Evolutionary conservation across 2,329 filamentous ascomycete genomes (phyloP), one percentile per base, ranked within the genome.

Genomic region (Amesomyces nigricolor): DNA sequence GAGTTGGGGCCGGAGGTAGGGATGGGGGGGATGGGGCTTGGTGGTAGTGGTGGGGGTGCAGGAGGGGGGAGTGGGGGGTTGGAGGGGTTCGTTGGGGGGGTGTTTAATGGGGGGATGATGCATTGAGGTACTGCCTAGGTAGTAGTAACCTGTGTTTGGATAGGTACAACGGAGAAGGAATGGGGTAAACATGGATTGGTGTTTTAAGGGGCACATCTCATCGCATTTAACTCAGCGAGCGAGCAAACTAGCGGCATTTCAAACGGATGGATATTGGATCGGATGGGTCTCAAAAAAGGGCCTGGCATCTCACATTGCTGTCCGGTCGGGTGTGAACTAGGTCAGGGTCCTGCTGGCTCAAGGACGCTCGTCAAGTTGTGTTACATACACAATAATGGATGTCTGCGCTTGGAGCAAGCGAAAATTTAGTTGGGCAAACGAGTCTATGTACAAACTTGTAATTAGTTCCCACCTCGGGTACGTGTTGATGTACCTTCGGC

Each of bases 1-100:
- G 81, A 83, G 55, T 71, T 81, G 42, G 72, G 73, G 6, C 78
- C 78, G 52, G 78, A 80, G 38, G 61, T 76, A 51, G 70, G 68
- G 17, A 65, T 74, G 13, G 71, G 69, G 71, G 69, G 69, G 17
- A 64, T 74, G 29, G 71, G 69, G 3, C 64, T 67, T 7, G 65
- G 35, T 0, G 53, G 53, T 1, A 46, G 51, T 19, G n/a, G 10
- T 53, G 43, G 78, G 22, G 6, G 22, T 26, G 22, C 22, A 26
- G 22, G 71, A 69, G 2, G 65, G 69, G 17, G 64, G 74, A 26
- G 59, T n/a, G 67, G 68, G 22, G 72, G 72, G 37, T 69, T 78
- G 26, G 80, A 82, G 58, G 70, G 70, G 9, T 81, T 81, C 60
- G 72, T 81, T 61, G 72, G 72, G 26, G 70, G 66, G 29, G 74